Conservation (phyloP, 192 early-diverging fungal species). For the Coemansia sp. region DNA sequence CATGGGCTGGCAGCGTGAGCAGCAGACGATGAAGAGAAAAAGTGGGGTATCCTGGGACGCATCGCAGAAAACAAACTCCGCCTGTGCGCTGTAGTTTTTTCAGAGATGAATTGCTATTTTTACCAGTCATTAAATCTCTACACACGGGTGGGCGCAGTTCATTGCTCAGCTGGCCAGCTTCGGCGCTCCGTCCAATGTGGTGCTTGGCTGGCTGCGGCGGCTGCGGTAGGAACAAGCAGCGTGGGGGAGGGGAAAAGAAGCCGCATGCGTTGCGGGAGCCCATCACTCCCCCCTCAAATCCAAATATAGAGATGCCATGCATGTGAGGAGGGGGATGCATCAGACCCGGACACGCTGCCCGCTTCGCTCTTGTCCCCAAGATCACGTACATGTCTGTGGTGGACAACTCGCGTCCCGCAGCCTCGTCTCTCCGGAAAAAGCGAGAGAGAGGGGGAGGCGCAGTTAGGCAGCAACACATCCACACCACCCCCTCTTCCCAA, state of each 20-base stretch:
- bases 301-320: conserved; percentile 6
- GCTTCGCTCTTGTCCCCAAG: neutral
- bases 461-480: neutral
- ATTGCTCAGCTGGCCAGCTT: too few species aligned
- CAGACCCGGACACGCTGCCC: conserved; percentile 3
- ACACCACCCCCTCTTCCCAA: neutral
- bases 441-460: neutral
- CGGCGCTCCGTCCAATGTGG: neutral
- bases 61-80: neutral
- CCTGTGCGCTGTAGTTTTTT: neutral
- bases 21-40: neutral
- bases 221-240: neutral
- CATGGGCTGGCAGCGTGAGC: neutral
- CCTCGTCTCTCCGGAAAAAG: neutral
- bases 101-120: neutral
- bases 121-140: neutral
- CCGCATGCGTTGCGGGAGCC: neutral
- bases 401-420: conserved; percentile 1
- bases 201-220: neutral
- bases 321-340: conserved; percentile 1
- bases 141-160: too few species aligned
- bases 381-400: conserved; percentile 8
- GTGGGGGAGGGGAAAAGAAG: neutral
- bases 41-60: neutral
- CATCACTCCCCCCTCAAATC: neutral